Percentiles rank a stretch among this genome's conserved stretches.
phyloP scores from a whole-genome alignment of 768 basidiomycete genomes.

The Mrakia blollopis region DNA sequence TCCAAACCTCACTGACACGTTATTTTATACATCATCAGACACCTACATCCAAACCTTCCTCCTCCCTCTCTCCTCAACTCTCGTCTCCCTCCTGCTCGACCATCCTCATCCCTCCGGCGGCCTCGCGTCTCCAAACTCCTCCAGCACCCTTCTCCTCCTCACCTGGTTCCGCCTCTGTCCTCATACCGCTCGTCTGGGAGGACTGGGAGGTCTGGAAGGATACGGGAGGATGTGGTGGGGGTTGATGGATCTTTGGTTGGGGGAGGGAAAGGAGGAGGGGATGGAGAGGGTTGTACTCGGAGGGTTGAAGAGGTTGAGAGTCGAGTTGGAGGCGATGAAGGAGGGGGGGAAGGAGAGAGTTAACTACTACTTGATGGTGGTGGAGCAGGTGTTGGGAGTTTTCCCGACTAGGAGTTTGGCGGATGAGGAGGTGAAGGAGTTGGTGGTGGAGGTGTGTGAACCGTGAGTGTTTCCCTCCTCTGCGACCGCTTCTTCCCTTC shows the following conservation, averaged over 20 bases:
- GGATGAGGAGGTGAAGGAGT: not conserved
- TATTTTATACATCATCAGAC: not conserved
- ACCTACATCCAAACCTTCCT: conserved; percentile 1
- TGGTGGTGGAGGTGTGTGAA: not conserved
- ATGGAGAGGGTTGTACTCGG: not conserved
- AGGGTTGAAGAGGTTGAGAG: not conserved
- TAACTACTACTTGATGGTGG: conserved; percentile 37
- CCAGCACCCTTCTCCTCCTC: conserved; percentile 11
- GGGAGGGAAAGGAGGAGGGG: not conserved
- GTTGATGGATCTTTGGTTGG: conserved; percentile 38
- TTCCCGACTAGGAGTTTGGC: not conserved
- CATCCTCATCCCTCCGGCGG: not conserved
- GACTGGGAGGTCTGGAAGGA: conserved; percentile 37
- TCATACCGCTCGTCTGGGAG: conserved; percentile 37
- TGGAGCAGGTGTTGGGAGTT: conserved; percentile 32
- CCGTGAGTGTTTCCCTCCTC: not conserved
- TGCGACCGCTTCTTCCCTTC: too few species aligned
- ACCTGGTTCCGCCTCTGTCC: conserved; percentile 34
- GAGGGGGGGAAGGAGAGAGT: conserved; percentile 36
- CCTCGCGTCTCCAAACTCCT: not conserved
- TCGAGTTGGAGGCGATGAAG: not conserved
- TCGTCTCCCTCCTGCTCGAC: not conserved
- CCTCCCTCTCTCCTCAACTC: not conserved
- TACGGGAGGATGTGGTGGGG: conserved; percentile 41
- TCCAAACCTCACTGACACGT: not conserved